phyloP scores from a whole-genome alignment of 192 early-diverging fungal species.

The Irineochytrium annulatum region DNA sequence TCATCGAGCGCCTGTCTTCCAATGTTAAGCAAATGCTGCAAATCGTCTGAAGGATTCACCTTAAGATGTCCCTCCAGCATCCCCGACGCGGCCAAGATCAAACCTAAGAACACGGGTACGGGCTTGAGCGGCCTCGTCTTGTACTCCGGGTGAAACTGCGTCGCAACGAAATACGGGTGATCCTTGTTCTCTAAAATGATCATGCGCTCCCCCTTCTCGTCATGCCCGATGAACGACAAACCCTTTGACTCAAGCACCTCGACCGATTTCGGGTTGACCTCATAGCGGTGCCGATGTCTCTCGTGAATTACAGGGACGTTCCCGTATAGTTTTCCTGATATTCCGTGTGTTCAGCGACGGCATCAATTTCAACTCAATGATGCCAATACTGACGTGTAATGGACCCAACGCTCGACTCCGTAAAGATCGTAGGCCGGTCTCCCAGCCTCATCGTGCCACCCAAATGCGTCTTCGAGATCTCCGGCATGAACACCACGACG shows the following conservation, averaged over 20 bases:
- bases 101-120: conserved; percentile 86
- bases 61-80: conserved; percentile 53
- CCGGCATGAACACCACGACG: conserved; percentile 97
- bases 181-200: conserved; percentile 82
- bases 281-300: conserved; percentile 97
- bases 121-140: conserved; percentile 91
- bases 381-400: conserved; percentile 46
- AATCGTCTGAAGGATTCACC: no score
- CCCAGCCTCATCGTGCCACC: conserved; percentile 99
- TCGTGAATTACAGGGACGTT: conserved; percentile 63
- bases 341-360: neutral
- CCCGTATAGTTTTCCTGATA: conserved; percentile 48
- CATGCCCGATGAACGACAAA: conserved; percentile 84
- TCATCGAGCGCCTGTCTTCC: no score
- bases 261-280: conserved; percentile 90
- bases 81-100: conserved; percentile 81
- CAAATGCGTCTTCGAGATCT: conserved; percentile 85
- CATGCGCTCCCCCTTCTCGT: conserved; percentile 96
- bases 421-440: conserved; percentile 68
- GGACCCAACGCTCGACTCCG: conserved; percentile 51
- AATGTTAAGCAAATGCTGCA: no score
- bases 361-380: neutral
- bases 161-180: conserved; percentile 93
- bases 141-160: conserved; percentile 98
- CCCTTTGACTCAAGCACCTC: conserved; percentile 73